Percentiles rank a stretch among this genome's conserved stretches.
phyloP scores from a whole-genome alignment of 768 basidiomycete species.

The Boletus edulis region DNA sequence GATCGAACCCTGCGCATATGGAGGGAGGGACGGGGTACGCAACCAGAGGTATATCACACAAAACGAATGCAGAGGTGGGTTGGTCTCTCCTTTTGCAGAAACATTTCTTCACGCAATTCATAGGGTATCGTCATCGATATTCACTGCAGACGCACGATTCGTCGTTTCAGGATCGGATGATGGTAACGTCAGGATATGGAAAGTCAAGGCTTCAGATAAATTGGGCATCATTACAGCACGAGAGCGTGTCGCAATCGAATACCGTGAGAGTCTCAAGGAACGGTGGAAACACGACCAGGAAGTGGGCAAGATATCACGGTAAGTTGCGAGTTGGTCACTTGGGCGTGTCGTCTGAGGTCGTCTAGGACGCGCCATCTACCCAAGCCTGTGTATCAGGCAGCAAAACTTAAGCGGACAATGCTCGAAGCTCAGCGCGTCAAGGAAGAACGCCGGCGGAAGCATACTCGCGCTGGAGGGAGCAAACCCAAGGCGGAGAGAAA shows the following conservation, averaged over 20 bases:
- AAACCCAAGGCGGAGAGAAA: constrained; percentile 93
- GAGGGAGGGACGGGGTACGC: constrained; percentile 80
- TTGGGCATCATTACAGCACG: constrained; percentile 87
- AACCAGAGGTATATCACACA: constrained; percentile 92
- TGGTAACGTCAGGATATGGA: constrained; percentile 95
- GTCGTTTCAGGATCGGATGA: constrained; percentile 91
- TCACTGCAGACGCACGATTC: constrained; percentile 89
- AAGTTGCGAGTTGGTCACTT: constrained; percentile 26
- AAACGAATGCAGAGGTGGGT: constrained; percentile 96
- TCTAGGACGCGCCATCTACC: constrained; percentile 78
- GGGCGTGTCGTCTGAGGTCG: constrained; percentile 1
- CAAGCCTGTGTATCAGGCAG: constrained; percentile 85
- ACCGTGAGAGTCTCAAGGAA: constrained; percentile 82
- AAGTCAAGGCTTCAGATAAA: constrained; percentile 88
- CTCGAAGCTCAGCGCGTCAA: constrained; percentile 85
- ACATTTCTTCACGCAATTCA: background rate
- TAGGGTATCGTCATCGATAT: constrained; percentile 86
- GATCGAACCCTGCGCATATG: constrained; percentile 93
- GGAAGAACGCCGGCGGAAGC: constrained; percentile 88
- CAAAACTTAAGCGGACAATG: constrained; percentile 90
- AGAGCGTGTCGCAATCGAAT: constrained; percentile 90
- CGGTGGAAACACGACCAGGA: constrained; percentile 85
- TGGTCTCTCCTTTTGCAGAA: background rate
- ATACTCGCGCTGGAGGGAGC: constrained; percentile 79
- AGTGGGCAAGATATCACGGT: constrained; percentile 81